phyloP scores from a whole-genome alignment of 352 stramenopile genomes.

The Phytopythium ostracodes region DNA sequence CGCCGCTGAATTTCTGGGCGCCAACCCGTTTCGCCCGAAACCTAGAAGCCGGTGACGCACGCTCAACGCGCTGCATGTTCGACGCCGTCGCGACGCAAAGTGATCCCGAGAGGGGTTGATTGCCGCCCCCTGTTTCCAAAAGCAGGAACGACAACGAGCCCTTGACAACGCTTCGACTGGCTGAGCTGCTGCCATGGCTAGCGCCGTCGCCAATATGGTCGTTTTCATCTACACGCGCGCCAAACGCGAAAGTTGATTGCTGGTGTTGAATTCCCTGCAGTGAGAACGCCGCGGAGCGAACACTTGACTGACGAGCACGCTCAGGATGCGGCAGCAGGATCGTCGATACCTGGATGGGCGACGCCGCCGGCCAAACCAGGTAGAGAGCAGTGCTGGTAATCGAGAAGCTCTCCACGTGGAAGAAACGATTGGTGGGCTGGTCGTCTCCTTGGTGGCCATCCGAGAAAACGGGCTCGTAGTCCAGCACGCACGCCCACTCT shows the following conservation, averaged over 20 bases:
- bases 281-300: conserved; percentile 55
- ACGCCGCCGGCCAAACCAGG: conserved; percentile 55
- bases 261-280: conserved; percentile 56
- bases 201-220: neutral
- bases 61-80: conserved; percentile 60
- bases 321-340: conserved; percentile 45
- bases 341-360: conserved; percentile 58
- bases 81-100: conserved; percentile 64
- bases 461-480: conserved; percentile 60
- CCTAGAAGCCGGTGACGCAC: neutral
- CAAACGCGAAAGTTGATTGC: conserved; percentile 46
- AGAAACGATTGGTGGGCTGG: conserved; percentile 22
- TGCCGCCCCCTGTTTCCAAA: conserved; percentile 30
- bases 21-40: neutral
- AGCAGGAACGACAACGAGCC: conserved; percentile 74
- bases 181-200: conserved; percentile 28
- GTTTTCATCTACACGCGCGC: conserved; percentile 32
- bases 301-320: conserved; percentile 32
- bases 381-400: conserved; percentile 66
- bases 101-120: conserved; percentile 25
- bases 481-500: conserved; percentile 58
- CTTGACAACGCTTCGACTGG: conserved; percentile 21
- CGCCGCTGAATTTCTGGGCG: neutral
- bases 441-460: conserved; percentile 18
- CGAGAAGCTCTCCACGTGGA: conserved; percentile 52